Conservation (phyloP, 2,329 filamentous ascomycete genomes). For the Penicillium sp. region DNA sequence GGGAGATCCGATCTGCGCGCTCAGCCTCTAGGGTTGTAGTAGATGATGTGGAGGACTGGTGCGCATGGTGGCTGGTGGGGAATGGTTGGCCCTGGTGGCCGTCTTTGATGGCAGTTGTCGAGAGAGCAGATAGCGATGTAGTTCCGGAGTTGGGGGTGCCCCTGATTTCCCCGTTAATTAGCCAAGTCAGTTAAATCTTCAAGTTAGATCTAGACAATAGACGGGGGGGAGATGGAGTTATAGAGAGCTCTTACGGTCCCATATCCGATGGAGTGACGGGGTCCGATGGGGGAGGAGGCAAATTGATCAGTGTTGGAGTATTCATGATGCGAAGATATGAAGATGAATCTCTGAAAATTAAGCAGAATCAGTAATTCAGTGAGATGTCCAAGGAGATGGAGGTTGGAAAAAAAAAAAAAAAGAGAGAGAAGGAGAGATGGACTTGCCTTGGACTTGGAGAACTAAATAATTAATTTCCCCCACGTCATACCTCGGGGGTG, state of each 20-base stretch:
- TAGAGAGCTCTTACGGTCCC: slow-evolving; percentile 56
- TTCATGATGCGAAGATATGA: slow-evolving; percentile 20
- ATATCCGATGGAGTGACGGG: slow-evolving; percentile 80
- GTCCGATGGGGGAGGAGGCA: slow-evolving; percentile 72
- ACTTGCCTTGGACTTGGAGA: background rate
- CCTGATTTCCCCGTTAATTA: slow-evolving; percentile 39
- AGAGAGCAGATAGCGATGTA: slow-evolving; percentile 82
- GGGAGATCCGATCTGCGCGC: slow-evolving; percentile 88
- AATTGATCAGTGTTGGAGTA: slow-evolving; percentile 66
- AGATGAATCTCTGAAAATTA: background rate
- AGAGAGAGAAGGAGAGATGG: background rate
- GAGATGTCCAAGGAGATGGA: background rate
- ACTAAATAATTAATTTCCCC: slow-evolving; percentile 1
- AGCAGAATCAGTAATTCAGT: background rate
- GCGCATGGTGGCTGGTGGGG: slow-evolving; percentile 46
- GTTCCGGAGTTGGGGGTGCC: slow-evolving; percentile 89
- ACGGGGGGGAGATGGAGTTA: slow-evolving; percentile 5
- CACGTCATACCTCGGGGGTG: background rate
- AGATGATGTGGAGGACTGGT: slow-evolving; percentile 51
- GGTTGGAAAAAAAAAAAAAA: background rate
- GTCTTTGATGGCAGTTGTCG: slow-evolving; percentile 92
- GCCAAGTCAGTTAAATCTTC: slow-evolving; percentile 14
- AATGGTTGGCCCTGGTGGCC: slow-evolving; percentile 76
- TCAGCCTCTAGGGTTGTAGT: slow-evolving; percentile 77
- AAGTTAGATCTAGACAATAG: slow-evolving; percentile 7